Percentiles rank a stretch among this genome's conserved stretches.
phyloP scores from a whole-genome alignment of 1,284 basidiomycete genomes.

The Pascua sp. region DNA sequence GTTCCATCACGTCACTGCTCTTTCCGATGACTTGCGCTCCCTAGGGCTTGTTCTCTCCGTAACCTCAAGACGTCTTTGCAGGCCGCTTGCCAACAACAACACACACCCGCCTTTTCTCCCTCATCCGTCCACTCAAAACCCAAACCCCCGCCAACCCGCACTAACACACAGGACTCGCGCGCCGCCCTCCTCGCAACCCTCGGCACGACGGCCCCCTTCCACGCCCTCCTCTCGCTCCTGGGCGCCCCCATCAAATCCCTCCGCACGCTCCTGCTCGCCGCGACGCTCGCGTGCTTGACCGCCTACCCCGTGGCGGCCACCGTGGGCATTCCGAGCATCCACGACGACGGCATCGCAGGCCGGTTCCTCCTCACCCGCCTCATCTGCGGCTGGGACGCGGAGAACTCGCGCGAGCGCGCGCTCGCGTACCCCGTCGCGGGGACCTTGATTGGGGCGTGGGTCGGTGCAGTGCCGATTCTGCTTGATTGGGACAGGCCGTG shows the following conservation, averaged over 20 bases:
- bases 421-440: constrained; percentile 75
- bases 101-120: not conserved
- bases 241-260: constrained; percentile 68
- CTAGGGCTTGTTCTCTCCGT: no score
- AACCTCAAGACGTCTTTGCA: not conserved
- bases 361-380: constrained; percentile 63
- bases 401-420: constrained; percentile 66
- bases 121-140: no score
- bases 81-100: not conserved
- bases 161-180: constrained; percentile 30
- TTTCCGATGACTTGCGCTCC: no score
- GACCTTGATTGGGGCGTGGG: constrained; percentile 70
- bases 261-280: constrained; percentile 63
- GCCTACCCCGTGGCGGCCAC: constrained; percentile 66
- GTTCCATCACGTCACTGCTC: no score
- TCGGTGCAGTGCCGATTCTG: constrained; percentile 73
- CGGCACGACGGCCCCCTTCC: constrained; percentile 54
- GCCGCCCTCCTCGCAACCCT: constrained; percentile 60
- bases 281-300: constrained; percentile 65
- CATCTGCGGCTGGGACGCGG: constrained; percentile 70
- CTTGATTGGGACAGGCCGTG: constrained; percentile 94
- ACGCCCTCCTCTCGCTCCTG: constrained; percentile 61
- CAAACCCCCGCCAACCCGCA: no score
- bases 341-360: constrained; percentile 34
- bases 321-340: constrained; percentile 60